Base-by-base conservation (phyloP, 2,329 filamentous ascomycete genomes). In the Domatiomyces catenatus region DNA sequence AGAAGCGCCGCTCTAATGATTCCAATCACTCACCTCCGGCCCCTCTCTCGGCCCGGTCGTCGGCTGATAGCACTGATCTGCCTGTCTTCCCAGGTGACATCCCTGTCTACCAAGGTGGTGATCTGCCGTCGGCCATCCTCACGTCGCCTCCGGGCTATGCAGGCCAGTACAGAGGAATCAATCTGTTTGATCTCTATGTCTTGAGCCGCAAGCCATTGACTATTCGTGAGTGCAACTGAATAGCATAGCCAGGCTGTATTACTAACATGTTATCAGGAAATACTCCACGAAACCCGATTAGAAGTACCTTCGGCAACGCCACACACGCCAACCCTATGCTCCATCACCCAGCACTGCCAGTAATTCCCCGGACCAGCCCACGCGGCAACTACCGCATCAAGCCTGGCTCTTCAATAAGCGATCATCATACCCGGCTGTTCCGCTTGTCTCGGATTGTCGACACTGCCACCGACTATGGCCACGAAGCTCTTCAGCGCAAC, bases 401-500 rank as follows among this genome's bases (percentile, higher is more conserved):
- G 2, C 2, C 32, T 39, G 3, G 4, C 32, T 39, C 32, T 4
- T 12, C 32, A 5, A 15, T 15, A 8, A 39, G 32, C 32, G 4
- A 15, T 12, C 32, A 39, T 12, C 32, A 39, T 39, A 39, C 4
- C 5, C 32, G 32, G 1, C 32, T 39, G 10, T 39, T 39, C 32
- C 32, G 12, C 2, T 2, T 39, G 10, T 8, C 32, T 39, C 8
- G 32, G 10, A 39, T 39, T 39, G 12, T 39, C 10, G 32, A 39
- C 10, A 2, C 15, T 39, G 5, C 10, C 32, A 12, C 32, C 15
- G 32, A 39, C 32, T 8, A 12, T 12, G 15, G 7, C 15, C 32
- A 1, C 10, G 17, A 24, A 1, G 6, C 36, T 46, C 20, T 51
- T n/a, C 50, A n/a, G 17, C 50, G 56, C 42, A 45, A 52, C 8